phyloP scores from a whole-genome alignment of 2,329 filamentous ascomycete genomes.

The Colletotrichum cereale region DNA sequence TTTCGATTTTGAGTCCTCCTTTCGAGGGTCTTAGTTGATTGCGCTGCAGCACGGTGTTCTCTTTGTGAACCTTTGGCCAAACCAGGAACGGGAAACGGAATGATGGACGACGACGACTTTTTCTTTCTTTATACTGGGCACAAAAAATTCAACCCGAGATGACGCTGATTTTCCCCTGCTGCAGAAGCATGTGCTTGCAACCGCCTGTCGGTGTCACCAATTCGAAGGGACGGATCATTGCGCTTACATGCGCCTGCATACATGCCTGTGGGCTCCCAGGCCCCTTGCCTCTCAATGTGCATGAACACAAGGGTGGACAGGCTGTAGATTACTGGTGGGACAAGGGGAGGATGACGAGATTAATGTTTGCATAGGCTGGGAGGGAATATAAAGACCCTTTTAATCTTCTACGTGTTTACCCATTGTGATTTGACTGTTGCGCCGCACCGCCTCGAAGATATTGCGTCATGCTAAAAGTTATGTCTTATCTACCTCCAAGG shows the following conservation, averaged over 20 bases:
- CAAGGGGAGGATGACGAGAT: slow-evolving; percentile 20
- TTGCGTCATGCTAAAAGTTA: background rate
- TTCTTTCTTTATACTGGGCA: slow-evolving; percentile 22
- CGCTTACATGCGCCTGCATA: background rate
- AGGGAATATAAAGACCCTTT: slow-evolving; percentile 28
- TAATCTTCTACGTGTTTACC: background rate
- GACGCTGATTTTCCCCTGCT: slow-evolving; percentile 11
- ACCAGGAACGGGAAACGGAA: slow-evolving; percentile 32
- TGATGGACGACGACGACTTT: slow-evolving; percentile 32
- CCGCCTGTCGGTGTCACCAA: background rate
- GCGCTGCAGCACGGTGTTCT: slow-evolving; percentile 35
- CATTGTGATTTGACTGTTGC: background rate
- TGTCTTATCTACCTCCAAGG: too few relatives aligned
- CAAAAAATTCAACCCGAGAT: slow-evolving; percentile 30
- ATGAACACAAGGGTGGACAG: background rate
- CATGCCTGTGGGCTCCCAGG: background rate
- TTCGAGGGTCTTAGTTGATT: background rate
- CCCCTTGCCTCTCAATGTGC: background rate
- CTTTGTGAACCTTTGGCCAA: slow-evolving; percentile 15
- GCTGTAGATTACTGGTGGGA: slow-evolving; percentile 22
- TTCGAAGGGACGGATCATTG: background rate
- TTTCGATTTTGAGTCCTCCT: background rate
- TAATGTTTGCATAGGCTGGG: slow-evolving; percentile 31
- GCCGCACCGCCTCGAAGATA: background rate
- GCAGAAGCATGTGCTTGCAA: slow-evolving; percentile 2